Conservation (phyloP, 2,329 filamentous ascomycete species). For the Beauveria brongniartii region DNA sequence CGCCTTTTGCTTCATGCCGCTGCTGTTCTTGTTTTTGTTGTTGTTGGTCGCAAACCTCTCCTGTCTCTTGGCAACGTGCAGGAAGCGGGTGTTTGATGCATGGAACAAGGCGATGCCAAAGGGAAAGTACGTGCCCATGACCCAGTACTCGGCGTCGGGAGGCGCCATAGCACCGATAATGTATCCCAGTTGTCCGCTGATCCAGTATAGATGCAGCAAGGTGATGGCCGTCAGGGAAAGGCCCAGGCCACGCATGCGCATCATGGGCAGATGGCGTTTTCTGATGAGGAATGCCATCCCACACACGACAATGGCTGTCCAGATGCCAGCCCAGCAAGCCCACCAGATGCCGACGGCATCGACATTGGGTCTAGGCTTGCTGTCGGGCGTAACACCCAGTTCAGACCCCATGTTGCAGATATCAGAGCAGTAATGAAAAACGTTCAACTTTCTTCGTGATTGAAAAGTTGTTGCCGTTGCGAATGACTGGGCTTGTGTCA, state of each 20-base stretch:
- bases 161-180: conserved; percentile 30
- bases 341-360: conserved; percentile 28
- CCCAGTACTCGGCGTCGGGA: conserved; percentile 50
- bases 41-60: conserved; percentile 18
- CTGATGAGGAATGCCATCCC: conserved; percentile 32
- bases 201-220: conserved; percentile 34
- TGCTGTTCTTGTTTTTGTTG: neutral
- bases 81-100: conserved; percentile 52
- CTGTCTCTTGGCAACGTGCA: conserved; percentile 48
- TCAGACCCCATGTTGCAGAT: conserved; percentile 19
- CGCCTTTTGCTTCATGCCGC: conserved; percentile 13
- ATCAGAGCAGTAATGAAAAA: no score
- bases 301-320: conserved; percentile 26
- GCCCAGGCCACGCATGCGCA: conserved; percentile 31
- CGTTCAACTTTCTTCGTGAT: no score
- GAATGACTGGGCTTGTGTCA: neutral
- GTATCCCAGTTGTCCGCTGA: conserved; percentile 30
- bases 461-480: no score
- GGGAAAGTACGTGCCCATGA: conserved; percentile 57
- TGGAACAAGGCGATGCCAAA: conserved; percentile 59
- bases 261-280: conserved; percentile 27
- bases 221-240: conserved; percentile 32
- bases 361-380: conserved; percentile 15
- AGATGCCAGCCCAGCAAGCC: conserved; percentile 23
- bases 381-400: conserved; percentile 17